Conservation (phyloP, 1,284 basidiomycete genomes). For the Volvariella surrecta region DNA sequence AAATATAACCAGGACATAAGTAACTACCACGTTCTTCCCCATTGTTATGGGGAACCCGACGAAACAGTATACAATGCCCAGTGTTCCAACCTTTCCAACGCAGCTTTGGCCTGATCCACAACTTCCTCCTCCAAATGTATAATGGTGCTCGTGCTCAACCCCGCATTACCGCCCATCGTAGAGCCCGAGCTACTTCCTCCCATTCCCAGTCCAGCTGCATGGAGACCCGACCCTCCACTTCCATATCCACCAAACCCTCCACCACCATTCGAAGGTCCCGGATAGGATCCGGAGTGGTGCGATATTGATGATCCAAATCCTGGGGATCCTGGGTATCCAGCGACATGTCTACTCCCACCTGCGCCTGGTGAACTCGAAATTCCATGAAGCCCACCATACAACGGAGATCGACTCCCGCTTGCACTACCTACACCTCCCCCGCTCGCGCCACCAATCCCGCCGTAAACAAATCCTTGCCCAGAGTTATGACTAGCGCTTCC, state of each 20-base stretch:
- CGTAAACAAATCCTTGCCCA: too few relatives aligned
- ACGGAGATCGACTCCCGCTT: conserved; percentile 12
- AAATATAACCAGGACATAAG: too few relatives aligned
- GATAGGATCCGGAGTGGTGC: not conserved
- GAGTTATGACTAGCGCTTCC: too few relatives aligned
- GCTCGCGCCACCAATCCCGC: conserved; percentile 10
- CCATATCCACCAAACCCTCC: not conserved
- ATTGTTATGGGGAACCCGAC: too few relatives aligned
- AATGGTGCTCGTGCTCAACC: conserved; percentile 20
- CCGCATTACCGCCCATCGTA: conserved; percentile 7
- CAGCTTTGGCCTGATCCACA: conserved; percentile 41
- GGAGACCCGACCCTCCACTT: conserved; percentile 1
- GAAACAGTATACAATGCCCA: conserved; percentile 22
- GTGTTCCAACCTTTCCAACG: conserved; percentile 41
- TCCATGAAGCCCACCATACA: conserved; percentile 6
- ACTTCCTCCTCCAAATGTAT: conserved; percentile 37
- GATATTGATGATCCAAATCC: conserved; percentile 6
- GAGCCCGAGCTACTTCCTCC: conserved; percentile 19
- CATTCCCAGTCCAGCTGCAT: too few relatives aligned
- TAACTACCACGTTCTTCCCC: too few relatives aligned
- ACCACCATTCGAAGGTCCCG: not conserved
- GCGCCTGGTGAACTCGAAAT: conserved; percentile 23
- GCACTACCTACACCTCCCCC: conserved; percentile 13
- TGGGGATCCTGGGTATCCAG: conserved; percentile 14
- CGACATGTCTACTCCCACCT: conserved; percentile 14